Base-by-base conservation (phyloP, 2,329 filamentous ascomycete species). In the Grosmannia huntii region DNA sequence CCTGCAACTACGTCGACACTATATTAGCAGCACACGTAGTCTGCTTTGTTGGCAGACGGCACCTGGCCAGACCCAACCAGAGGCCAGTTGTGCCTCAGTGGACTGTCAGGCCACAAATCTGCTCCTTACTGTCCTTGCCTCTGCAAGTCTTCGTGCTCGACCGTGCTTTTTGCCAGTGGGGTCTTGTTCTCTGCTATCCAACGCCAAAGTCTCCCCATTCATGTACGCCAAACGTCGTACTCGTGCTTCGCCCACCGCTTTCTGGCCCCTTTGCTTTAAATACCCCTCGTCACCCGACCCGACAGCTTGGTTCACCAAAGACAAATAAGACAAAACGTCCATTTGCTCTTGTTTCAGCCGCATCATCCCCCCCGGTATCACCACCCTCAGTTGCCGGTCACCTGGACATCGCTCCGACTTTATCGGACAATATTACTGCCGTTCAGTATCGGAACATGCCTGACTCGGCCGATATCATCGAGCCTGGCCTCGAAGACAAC, bases 221-320 rank as follows among this genome's bases (percentile, higher is more conserved):
- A 14, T 38, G 36, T 38, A 46, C 44, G 44, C 10, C n/a, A n/a
- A n/a, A n/a, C n/a, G n/a, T n/a, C 23, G 46, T 49, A 49, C 21
- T 23, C 12, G 21, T 10, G 1, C 9, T 36, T 33, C 55, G 21
- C 7, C 27, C 55, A 19, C 19, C 19, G 49, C 49, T 52, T 52
- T 25, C 23, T 46, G 2, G n/a, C 5, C 19, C 5, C n/a, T 2
- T 23, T 14, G 10, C 27, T 44, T 51, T 56, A 56, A 56, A 56
- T 56, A 50, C 46, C 31, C 21, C 46, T 56, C 46, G 16, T 25
- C 55, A 10, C 44, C 21, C 46, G 56, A 53, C 56, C 56, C 56
- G 56, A 57, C 56, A 57, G 56, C 12, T 48, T 57, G 56, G 56
- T 57, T 57, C 50, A 25, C 33, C 56, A 14, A 51, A 31, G 44